Evolutionary conservation across 192 early-diverging fungal genomes (phyloP), one percentile per base, ranked within the genome.

Genomic region (Globomyces pollinis-pini): DNA sequence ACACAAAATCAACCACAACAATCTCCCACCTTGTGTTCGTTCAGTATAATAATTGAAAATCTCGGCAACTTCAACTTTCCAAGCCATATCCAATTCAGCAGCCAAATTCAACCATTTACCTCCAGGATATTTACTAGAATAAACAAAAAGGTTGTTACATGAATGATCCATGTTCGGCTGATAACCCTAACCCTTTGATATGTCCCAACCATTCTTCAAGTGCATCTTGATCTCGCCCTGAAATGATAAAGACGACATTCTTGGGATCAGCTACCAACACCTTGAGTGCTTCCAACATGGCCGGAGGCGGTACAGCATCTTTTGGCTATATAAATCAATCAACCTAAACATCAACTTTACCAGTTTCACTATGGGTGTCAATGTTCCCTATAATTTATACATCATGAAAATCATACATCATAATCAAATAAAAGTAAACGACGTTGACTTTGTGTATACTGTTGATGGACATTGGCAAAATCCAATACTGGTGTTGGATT

Each of bases 21-120:
- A n/a, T n/a, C n/a, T n/a, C n/a, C n/a, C n/a, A 60, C 93, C 96
- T 47, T 84, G 86, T 15, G 96, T 99, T 44, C 96, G 83, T 65
- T 97, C 96, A 0, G 89, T 91, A 63, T 91, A 99, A 68, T 91
- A 96, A 24, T 84, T 78, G 64, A 99, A 99, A 36, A 97, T 91
- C 32, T 95, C 86, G 30, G 81, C 69, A 20, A 97, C 93, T 66
- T 99, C 89, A 36, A 76, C 84, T 66, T 95, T 94, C 96, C 96
- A 99, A 31, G 77, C 72, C 79, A 96, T 84, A 69, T 97, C 81
- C 29, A 77, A 65, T 38, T 80, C 73, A 38, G 75, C 74, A 13
- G 73, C 68, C 13, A 81, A 61, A 53, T 81, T 81, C 38, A 70
- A 57, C 80, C 80, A 83, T 53, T 87, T 81, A 43, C 79, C 83